Evolutionary conservation across 257 asterid genomes (phyloP), one percentile per base, ranked within the genome.

Genomic region (Pogostemon cablin): DNA sequence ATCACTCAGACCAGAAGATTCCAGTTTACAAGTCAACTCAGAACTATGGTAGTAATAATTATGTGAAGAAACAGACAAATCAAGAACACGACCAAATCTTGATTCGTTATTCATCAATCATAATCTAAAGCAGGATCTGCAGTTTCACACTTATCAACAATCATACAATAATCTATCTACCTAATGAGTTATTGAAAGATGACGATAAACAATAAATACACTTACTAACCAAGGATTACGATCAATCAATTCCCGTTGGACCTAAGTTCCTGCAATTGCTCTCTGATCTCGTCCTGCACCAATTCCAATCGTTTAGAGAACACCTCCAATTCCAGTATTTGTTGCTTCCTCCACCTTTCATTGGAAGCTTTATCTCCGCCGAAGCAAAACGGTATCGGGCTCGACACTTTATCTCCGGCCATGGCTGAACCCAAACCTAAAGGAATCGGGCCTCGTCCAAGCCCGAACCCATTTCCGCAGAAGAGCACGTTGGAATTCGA

Each of bases 341-440:
- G 97, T 66, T 93, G 98, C 81, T 90, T 93, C 83, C 92, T 87
- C 98, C 98, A 93, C 73, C 82, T 89, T 61, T 81, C 90, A 15
- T 2, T 25, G 32, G 32, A 25, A 25, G 32, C 32, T 25, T 25
- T 25, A 25, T 25, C 32, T 25, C 32, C 25, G 7, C 55, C 55
- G 20, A 49, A 49, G 55, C 55, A 49, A 5, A 49, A 49, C 6
- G 55, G 55, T 3, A 49, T 49, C 55, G 55, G 55, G 55, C 86
- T 89, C 3, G 80, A 57, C 71, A 54, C 56, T 76, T 80, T 74
- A 59, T 81, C 98, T 25, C 82, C 88, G 55, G 73, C 69, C 52
- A 84, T 49, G 3, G 75, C 73, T 44, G 85, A 83, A 2, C 85
- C 81, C 55, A 84, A 77, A 17, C 92, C 80, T 62, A 87, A 67